These are phyloP conservation scores for Stagonosporopsis rhizophila DNA, from an alignment of 2,329 filamentous ascomycete species.

Conservation along the genomic window DNA sequence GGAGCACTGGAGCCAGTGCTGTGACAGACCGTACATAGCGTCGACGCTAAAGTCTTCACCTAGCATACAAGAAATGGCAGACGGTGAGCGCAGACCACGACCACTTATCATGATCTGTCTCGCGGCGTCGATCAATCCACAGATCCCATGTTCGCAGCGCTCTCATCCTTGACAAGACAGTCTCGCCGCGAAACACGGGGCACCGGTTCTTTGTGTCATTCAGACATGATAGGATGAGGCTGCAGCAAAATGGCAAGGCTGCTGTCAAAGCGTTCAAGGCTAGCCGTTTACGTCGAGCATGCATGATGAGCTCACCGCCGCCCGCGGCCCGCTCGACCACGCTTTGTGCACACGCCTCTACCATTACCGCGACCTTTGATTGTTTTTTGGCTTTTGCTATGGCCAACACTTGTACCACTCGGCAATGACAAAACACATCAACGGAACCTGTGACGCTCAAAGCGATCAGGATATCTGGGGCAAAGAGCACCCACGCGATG, in stretches of 20 bases:
- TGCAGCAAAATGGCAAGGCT: not conserved
- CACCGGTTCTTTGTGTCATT: not conserved
- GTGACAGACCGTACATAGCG: not conserved
- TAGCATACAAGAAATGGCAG: not conserved
- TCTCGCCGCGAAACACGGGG: conserved; percentile 4
- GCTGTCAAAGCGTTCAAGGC: conserved; percentile 3
- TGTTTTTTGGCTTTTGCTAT: conserved; percentile 6
- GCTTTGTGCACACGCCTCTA: conserved; percentile 8
- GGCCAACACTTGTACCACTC: conserved; percentile 10
- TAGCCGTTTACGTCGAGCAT: conserved; percentile 7
- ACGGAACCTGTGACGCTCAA: conserved; percentile 24
- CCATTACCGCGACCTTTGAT: conserved; percentile 2
- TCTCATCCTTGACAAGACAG: not conserved
- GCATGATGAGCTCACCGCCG: conserved; percentile 20
- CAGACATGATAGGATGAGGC: conserved; percentile 12
- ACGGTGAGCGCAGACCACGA: not conserved
- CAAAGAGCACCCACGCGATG: conserved; percentile 52
- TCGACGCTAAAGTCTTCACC: not conserved
- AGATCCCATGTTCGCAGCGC: not conserved
- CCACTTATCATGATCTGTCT: not conserved
- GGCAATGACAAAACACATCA: conserved; percentile 32
- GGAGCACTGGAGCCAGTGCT: not conserved
- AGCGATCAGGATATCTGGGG: conserved; percentile 40
- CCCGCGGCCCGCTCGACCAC: not conserved
- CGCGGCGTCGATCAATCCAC: not conserved